Percentiles rank a stretch among this genome's conserved stretches.
phyloP scores from a whole-genome alignment of 2,329 filamentous ascomycete species.

The Aureobasidium sp. region DNA sequence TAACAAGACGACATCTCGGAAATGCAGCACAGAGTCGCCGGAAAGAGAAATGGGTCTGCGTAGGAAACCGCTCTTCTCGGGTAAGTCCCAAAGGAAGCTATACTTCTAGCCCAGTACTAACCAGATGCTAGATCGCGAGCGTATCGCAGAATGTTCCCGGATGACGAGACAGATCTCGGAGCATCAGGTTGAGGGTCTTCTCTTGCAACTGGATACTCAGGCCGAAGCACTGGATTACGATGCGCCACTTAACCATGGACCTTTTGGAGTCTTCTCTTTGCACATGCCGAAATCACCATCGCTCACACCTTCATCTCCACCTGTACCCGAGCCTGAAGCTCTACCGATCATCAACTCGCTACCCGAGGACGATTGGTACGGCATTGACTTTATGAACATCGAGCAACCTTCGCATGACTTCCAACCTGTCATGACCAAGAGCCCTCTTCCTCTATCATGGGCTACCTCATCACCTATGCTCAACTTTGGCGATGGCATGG shows the following conservation, averaged over 20 bases:
- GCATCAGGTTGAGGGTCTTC: constrained; percentile 1
- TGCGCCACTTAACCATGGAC: not conserved
- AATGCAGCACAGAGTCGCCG: constrained; percentile 2
- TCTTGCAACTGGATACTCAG: not conserved
- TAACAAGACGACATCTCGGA: constrained; percentile 1
- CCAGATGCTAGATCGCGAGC: not conserved
- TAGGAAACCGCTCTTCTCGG: constrained; percentile 6
- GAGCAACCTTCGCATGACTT: not conserved
- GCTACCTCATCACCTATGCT: not conserved
- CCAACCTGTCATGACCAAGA: not conserved
- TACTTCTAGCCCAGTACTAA: not conserved
- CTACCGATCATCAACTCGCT: not conserved
- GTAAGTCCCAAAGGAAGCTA: not conserved
- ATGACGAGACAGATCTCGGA: not conserved
- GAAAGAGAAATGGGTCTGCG: constrained; percentile 9
- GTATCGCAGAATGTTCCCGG: constrained; percentile 1
- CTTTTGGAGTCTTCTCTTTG: constrained; percentile 4
- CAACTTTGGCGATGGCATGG: not conserved
- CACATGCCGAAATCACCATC: not conserved
- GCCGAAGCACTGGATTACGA: not conserved
- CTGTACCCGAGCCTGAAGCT: constrained; percentile 1
- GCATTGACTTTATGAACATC: constrained; percentile 3
- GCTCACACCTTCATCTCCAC: not conserved
- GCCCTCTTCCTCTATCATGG: constrained; percentile 1
- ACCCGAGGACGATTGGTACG: constrained; percentile 4